These are phyloP conservation scores for Brassica carinata DNA, from an alignment of 345 rosid species.

Conservation along the genomic window DNA sequence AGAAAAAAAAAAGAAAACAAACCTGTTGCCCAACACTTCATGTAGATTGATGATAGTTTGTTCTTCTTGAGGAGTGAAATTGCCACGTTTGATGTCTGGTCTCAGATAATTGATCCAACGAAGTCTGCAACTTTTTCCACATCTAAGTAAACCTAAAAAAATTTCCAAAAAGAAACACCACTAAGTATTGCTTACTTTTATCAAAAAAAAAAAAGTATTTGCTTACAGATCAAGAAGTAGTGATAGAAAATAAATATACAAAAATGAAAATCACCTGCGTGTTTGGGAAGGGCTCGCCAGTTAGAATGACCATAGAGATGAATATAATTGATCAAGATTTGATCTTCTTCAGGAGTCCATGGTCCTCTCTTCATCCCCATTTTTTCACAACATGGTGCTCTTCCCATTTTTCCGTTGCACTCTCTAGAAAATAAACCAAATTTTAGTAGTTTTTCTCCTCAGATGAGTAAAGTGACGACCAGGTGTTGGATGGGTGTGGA, in stretches of 20 bases:
- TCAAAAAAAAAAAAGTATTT: neutral
- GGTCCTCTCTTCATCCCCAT: conserved; percentile 83
- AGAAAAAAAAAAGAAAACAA: conserved; percentile 1
- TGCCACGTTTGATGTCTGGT: conserved; percentile 83
- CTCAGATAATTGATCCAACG: conserved; percentile 80
- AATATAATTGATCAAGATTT: conserved; percentile 52
- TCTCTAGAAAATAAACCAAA: conserved; percentile 22
- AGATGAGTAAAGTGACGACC: conserved; percentile 1
- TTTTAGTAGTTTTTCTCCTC: neutral
- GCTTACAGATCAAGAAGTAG: neutral
- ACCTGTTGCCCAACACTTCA: conserved; percentile 66
- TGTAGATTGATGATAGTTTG: conserved; percentile 64
- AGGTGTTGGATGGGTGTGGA: conserved; percentile 25
- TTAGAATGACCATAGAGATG: conserved; percentile 63
- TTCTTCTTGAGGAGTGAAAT: conserved; percentile 74
- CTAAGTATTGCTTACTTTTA: too few relatives aligned
- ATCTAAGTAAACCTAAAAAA: conserved; percentile 64
- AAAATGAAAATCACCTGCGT: conserved; percentile 49
- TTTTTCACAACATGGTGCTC: conserved; percentile 85
- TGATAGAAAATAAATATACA: neutral
- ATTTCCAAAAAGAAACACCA: neutral
- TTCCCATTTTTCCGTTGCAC: conserved; percentile 47
- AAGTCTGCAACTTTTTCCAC: conserved; percentile 83
- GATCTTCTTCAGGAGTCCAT: conserved; percentile 75
- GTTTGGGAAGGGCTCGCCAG: conserved; percentile 83